phyloP scores from a whole-genome alignment of 768 basidiomycete genomes.

The Pleurotus citrinopileatus region DNA sequence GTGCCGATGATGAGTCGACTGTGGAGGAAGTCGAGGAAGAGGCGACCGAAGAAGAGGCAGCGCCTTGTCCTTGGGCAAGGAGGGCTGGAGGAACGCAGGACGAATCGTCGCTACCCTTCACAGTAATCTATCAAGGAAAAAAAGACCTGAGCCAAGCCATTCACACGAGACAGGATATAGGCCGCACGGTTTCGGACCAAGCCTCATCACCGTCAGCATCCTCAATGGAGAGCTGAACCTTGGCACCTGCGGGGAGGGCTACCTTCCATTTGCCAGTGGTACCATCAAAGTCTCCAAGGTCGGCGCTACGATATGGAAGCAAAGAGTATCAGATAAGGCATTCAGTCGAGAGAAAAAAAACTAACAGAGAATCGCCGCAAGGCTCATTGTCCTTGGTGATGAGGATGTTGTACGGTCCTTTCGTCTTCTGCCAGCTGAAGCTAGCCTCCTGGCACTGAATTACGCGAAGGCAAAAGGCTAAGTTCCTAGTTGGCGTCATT shows the following conservation, averaged over 20 bases:
- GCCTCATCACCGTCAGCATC: conserved; percentile 57
- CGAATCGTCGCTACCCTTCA: conserved; percentile 32
- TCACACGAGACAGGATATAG: conserved; percentile 12
- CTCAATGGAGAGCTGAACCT: conserved; percentile 49
- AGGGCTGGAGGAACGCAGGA: conserved; percentile 31
- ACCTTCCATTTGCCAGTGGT: conserved; percentile 43
- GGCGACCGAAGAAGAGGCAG: background rate
- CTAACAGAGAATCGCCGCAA: conserved; percentile 63
- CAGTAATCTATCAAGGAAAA: conserved; percentile 32
- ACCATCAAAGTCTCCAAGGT: conserved; percentile 54
- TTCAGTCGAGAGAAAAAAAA: conserved; percentile 13
- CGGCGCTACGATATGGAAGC: conserved; percentile 36
- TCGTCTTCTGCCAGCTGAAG: conserved; percentile 49
- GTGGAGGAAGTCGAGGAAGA: conserved; percentile 6
- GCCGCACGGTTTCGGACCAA: conserved; percentile 61
- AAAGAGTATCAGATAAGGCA: background rate
- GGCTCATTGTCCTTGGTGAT: conserved; percentile 48
- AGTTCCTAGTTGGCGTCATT: background rate
- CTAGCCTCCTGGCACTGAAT: conserved; percentile 52
- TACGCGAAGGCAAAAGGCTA: conserved; percentile 10
- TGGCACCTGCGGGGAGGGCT: conserved; percentile 44
- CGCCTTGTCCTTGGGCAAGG: conserved; percentile 9
- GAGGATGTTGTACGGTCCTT: conserved; percentile 56
- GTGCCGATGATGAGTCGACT: conserved; percentile 3
- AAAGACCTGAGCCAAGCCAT: conserved; percentile 5